These are phyloP conservation scores for Boletellus deceptivus DNA, from an alignment of 1,284 basidiomycete genomes.

Conservation along the genomic window DNA sequence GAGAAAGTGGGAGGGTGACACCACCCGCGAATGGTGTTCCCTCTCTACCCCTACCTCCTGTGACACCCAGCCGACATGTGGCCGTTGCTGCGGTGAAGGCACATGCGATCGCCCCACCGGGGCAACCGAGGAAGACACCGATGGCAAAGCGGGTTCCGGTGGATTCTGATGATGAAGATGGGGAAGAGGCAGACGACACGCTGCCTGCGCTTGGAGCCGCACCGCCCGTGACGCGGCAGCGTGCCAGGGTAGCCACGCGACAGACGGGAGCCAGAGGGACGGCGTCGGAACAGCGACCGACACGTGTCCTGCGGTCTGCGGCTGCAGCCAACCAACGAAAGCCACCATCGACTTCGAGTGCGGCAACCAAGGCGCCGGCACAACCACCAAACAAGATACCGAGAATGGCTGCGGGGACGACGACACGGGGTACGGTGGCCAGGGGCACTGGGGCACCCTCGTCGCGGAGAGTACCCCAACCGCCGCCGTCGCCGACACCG, in stretches of 20 bases:
- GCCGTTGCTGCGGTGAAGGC: conserved; percentile 66
- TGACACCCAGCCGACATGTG: conserved; percentile 75
- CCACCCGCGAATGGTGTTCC: conserved; percentile 36
- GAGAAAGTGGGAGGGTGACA: conserved; percentile 36
- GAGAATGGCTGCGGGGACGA: conserved; percentile 58
- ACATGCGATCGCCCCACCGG: conserved; percentile 67
- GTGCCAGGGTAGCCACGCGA: conserved; percentile 44
- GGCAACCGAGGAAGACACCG: conserved; percentile 84
- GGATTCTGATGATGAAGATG: conserved; percentile 54
- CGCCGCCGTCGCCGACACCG: conserved; percentile 59
- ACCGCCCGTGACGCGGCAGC: conserved; percentile 40
- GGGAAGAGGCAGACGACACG: conserved; percentile 54
- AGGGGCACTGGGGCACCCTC: conserved; percentile 45
- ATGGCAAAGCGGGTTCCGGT: conserved; percentile 65
- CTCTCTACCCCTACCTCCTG: conserved; percentile 54
- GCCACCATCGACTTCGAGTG: conserved; percentile 25
- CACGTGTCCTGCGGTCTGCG: conserved; percentile 73
- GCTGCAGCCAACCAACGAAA: conserved; percentile 37
- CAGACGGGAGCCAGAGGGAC: conserved; percentile 46
- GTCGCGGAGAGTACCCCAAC: conserved; percentile 37
- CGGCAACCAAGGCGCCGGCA: conserved; percentile 26
- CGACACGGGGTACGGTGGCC: conserved; percentile 33
- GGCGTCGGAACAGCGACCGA: conserved; percentile 64
- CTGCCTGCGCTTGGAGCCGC: conserved; percentile 59
- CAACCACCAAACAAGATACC: conserved; percentile 76